Conservation (phyloP, 2,329 filamentous ascomycete genomes). For the Pseudodiploospora longispora region DNA sequence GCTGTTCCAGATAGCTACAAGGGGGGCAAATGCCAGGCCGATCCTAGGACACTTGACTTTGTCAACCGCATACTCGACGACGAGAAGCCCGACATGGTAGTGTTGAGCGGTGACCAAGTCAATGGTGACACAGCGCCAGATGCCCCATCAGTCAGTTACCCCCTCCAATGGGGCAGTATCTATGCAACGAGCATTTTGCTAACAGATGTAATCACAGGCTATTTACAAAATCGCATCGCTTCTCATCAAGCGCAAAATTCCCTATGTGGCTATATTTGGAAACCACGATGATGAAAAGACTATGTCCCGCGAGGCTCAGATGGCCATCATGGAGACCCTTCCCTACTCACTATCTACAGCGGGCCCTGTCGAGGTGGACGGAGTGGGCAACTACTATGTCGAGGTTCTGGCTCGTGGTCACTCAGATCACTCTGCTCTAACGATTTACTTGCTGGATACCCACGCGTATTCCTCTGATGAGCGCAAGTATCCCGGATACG, state of each 20-base stretch:
- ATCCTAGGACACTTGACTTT: slow-evolving; percentile 86
- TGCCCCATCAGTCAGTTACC: slow-evolving; percentile 64
- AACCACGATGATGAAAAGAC: slow-evolving; percentile 95
- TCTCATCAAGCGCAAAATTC: slow-evolving; percentile 79
- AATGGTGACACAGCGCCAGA: slow-evolving; percentile 91
- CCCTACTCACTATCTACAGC: slow-evolving; percentile 84
- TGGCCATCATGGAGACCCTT: slow-evolving; percentile 77
- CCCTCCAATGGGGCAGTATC: not conserved
- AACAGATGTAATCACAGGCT: slow-evolving; percentile 41
- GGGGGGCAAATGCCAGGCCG: slow-evolving; percentile 78
- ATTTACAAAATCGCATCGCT: slow-evolving; percentile 89
- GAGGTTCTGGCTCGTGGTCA: slow-evolving; percentile 76
- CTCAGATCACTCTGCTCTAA: slow-evolving; percentile 81
- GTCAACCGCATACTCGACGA: slow-evolving; percentile 76
- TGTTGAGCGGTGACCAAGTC: slow-evolving; percentile 88
- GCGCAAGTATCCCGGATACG: slow-evolving; percentile 81
- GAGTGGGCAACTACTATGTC: slow-evolving; percentile 89
- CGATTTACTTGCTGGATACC: slow-evolving; percentile 90
- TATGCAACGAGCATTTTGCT: slow-evolving; percentile 8
- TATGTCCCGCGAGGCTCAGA: slow-evolving; percentile 67
- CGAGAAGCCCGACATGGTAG: slow-evolving; percentile 86
- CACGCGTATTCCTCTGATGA: slow-evolving; percentile 90
- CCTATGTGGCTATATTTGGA: slow-evolving; percentile 89
- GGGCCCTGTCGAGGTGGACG: slow-evolving; percentile 76
- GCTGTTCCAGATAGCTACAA: slow-evolving; percentile 67